These are phyloP conservation scores for Pholiota molesta DNA, from an alignment of 768 basidiomycete genomes.

Conservation along the genomic window DNA sequence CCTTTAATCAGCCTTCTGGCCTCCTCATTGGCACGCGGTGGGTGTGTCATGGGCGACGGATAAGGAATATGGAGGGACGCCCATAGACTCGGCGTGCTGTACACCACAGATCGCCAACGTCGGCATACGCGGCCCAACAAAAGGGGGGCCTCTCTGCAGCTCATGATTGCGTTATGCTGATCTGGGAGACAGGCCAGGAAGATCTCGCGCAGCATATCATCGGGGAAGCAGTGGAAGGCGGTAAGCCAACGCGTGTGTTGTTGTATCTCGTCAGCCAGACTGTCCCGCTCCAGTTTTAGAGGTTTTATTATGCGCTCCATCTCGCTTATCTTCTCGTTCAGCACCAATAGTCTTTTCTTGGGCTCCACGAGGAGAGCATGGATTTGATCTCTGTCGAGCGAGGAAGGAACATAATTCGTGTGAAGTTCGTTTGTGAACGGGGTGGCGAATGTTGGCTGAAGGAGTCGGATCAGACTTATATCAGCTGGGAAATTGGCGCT, in stretches of 20 bases:
- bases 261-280: constrained; percentile 13
- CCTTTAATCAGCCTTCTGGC: too few relatives aligned
- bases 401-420: constrained; percentile 19
- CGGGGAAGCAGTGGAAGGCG: constrained; percentile 18
- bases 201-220: constrained; percentile 21
- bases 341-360: background rate
- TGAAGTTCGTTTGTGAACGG: constrained; percentile 16
- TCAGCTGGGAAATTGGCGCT: too few relatives aligned
- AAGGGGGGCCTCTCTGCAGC: constrained; percentile 14
- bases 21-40: too few relatives aligned
- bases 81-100: constrained; percentile 20
- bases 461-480: too few relatives aligned
- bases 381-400: constrained; percentile 14
- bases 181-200: constrained; percentile 19
- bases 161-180: constrained; percentile 19
- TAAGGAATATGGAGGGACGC: constrained; percentile 19
- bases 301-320: constrained; percentile 8
- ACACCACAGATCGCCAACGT: constrained; percentile 18
- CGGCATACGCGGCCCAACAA: constrained; percentile 20
- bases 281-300: constrained; percentile 4
- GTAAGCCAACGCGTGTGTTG: constrained; percentile 15
- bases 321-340: constrained; percentile 14
- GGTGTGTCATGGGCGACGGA: background rate
- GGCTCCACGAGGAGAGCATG: constrained; percentile 12
- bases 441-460: constrained; percentile 49